Evolutionary conservation across 2,329 filamentous ascomycete species (phyloP), one percentile per base, ranked within the genome.

Genomic region (Samsoniella hepiali): DNA sequence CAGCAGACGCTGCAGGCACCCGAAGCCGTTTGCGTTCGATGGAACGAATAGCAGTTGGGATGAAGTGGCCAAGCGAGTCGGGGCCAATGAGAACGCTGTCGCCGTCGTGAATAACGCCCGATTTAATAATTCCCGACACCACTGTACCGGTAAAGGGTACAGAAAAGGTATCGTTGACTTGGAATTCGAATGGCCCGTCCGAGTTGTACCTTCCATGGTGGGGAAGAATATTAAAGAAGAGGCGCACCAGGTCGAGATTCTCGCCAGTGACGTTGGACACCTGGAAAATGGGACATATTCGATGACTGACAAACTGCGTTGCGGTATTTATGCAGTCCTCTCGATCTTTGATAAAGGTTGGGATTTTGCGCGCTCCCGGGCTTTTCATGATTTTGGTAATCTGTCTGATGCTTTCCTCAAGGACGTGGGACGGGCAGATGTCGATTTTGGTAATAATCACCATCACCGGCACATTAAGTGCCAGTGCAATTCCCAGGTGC

Each of bases 361-460:
- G 95, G 44, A 99, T 96, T 77, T 99, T 99, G 45, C 91, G 85
- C 3, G 95, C 95, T 3, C 93, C 95, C 0, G 93, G 93, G 63
- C 91, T 96, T 76, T 97, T 97, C 68, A 99, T 82, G 58, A 99
- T 97, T 72, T 93, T 91, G 60, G 88, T 94, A 66, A 99, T 86
- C 75, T 98, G 94, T 11, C 88, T 90, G 53, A 98, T 88, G 29
- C 95, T 99, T 79, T 98, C 90, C 77, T 96, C 88, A 31, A 99
- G 81, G 71, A 99, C 97, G 68, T 98, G 91, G 1, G 94, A 93
- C 29, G 95, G 95, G 75, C 95, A 98, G 63, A 98, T 98, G 74
- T 98, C 95, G 67, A 98, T 97, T 80, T 98, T 99, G 75, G 94
- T 99, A 67, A 98, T 88, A 67, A 97, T 89, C 3, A 98, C 93